Evolutionary conservation across 805 yeast species (phyloP), one percentile per base, ranked within the genome.

Genomic region (Candida tibetensis): DNA sequence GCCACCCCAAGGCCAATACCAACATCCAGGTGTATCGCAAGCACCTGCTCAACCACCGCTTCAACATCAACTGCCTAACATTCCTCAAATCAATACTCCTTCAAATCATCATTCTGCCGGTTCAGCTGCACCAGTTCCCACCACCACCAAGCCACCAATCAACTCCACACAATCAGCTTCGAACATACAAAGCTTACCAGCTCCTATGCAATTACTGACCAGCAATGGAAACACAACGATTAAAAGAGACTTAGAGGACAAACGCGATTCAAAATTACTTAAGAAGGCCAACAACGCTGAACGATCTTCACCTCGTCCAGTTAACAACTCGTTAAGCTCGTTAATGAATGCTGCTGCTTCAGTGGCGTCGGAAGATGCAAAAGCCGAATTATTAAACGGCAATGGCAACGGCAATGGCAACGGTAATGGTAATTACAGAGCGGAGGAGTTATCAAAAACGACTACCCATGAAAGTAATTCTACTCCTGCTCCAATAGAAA

Each of bases 181-280:
- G 13, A 27, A 12, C 29, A 27, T 9, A 10, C n/a, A n/a, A n/a
- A n/a, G n/a, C n/a, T n/a, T n/a, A n/a, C 22, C 35, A 9, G 16
- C 10, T 12, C 17, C 28, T 5, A 14, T 13, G 37, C 38, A 18
- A 35, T 30, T 27, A 41, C 30, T 18, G n/a, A 38, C 40, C 42
- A 21, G 17, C 28, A 15, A 32, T 18, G 13, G 34, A n/a, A 12
- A 5, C 28, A 7, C 31, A 32, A 19, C 30, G 13, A 16, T 47
- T 49, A 69, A 69, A 40, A 67, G 60, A 28, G 71, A 65, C 21
- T 58, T 69, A 40, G 73, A 69, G 3, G 70, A 64, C 10, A 65
- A 64, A 44, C 40, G 43, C n/a, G 70, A 66, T 32, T 33, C 54
- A 14, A 53, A 57, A 41, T 44, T 47, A n/a, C 31, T 51, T 27